Base-by-base conservation (phyloP, 2,329 filamentous ascomycete genomes). In the Phoma sp. region DNA sequence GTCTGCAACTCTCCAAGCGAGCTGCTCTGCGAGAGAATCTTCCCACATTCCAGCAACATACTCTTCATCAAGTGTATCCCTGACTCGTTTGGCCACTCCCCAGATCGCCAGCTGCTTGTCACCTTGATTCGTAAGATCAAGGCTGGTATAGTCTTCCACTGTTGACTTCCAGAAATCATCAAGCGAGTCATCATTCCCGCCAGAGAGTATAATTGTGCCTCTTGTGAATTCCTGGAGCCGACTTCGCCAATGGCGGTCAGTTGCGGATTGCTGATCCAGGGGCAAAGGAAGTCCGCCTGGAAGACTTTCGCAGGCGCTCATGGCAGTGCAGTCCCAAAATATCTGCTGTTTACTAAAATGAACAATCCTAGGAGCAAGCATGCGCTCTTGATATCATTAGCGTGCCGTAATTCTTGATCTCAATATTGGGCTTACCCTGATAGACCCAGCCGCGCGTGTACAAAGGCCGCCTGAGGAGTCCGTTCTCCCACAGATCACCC, bases 401-500 rank as follows among this genome's bases (percentile, higher is more conserved):
- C n/a, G n/a, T n/a, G n/a, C n/a, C n/a, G n/a, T n/a, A n/a, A n/a
- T n/a, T n/a, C n/a, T n/a, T n/a, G n/a, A n/a, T n/a, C n/a, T n/a
- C 18, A 9, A 2, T 9, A 7, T 30, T 14, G 1, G 11, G 39
- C 57, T 25, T 53, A 68, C 67, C 67, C 59, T 72, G 68, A 37
- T 68, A 71, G 4, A 72, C 68, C 68, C 68, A 71, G 10, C 59
- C 67, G 1, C 67, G 56, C 2, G 32, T 51, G 29, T 70, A 69
- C 2, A 71, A 14, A 2, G 15, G 12, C 1, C 56, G 54, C 5
- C 54, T n/a, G 10, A 70, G 56, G 18, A 72, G 45, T 18, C 61
- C 52, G 2, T 15, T 30, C 2, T 61, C 57, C 66, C 67, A 72
- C 4, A 70, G 18, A 39, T 64, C 47, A 14, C 49, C 49, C 9